Conservation (phyloP, 257 asterid species). For the Leptodermis oblonga region DNA sequence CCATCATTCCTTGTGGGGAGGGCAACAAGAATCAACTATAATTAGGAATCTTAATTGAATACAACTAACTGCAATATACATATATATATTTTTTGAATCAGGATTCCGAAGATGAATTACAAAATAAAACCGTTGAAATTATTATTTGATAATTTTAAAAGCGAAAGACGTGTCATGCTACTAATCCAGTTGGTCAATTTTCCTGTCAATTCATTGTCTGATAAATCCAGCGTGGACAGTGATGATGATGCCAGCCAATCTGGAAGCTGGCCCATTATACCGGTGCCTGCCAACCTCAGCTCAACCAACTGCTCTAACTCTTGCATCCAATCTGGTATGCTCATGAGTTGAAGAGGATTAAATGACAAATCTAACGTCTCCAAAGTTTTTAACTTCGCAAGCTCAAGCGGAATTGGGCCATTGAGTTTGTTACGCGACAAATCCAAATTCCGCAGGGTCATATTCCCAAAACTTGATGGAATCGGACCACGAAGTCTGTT, state of each 20-base stretch:
- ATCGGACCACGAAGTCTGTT: no score
- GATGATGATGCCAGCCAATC: constrained; percentile 48
- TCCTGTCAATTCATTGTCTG: constrained; percentile 48
- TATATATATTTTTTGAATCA: no score
- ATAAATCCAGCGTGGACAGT: constrained; percentile 41
- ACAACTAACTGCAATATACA: no score
- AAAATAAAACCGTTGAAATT: no score
- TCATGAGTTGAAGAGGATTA: constrained; percentile 44
- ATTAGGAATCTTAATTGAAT: no score
- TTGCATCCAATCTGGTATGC: constrained; percentile 45
- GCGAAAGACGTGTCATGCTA: constrained; percentile 45
- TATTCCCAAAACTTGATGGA: constrained; percentile 40
- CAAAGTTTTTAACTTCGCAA: constrained; percentile 27
- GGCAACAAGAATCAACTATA: no score
- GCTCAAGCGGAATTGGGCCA: constrained; percentile 39
- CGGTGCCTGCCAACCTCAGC: constrained; percentile 42
- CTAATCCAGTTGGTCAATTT: constrained; percentile 60
- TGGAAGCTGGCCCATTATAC: constrained; percentile 47
- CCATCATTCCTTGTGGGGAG: no score
- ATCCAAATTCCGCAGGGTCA: constrained; percentile 37
- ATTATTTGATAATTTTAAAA: constrained; percentile 50
- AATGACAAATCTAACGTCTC: constrained; percentile 44
- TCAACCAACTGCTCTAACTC: constrained; percentile 29
- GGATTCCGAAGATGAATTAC: no score
- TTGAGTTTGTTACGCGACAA: constrained; percentile 45